Evolutionary conservation across 1,284 basidiomycete genomes (phyloP), one percentile per base, ranked within the genome.

Genomic region (Leccinum angustisporum): DNA sequence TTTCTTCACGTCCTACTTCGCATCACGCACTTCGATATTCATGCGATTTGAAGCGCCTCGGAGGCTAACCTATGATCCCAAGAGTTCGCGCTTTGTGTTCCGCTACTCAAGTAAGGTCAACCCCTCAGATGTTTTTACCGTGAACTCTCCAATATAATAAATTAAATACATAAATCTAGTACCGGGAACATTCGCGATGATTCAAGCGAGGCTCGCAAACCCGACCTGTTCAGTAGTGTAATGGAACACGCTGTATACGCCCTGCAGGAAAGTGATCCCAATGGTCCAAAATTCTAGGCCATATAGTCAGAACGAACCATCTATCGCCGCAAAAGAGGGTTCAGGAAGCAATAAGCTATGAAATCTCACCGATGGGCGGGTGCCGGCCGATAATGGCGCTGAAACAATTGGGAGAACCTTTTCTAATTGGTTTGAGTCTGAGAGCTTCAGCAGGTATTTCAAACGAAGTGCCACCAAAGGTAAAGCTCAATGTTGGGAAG

Each of bases 61-160:
- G 30, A 92, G 80, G 33, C 83, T 81, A 8, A 83, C 86, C 59
- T 88, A 91, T 71, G 54, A 40, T 40, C 83, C 87, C 31, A 88
- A 70, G 8, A 91, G 77, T 60, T 80, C 77, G 40, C 76, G 77
- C 69, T 81, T 83, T 69, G 92, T 90, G 9, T 82, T 78, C n/a
- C 83, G 80, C 3, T 40, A n/a, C 38, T 40, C 8, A 40, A 40
- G 16, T 40, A 9, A 9, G 38, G 8, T 40, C 38, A 40, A 40
- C 14, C 16, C 38, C 38, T 40, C 38, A 8, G 38, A 9, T 40
- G 2, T 5, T 40, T n/a, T 40, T 36, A 36, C 13, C 3, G 4
- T 40, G 38, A n/a, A 40, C 38, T 40, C 16, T 40, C 40, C n/a
- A 1, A 16, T 14, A 14, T 3, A 18, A 43, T n/a, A 11, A 8